A percentile compares a stretch with the other conserved stretches of the same genome.
Evolutionary conservation across 164 flowering plant genomes (phyloP).

Genomic region (Chimonanthus praecox): DNA sequence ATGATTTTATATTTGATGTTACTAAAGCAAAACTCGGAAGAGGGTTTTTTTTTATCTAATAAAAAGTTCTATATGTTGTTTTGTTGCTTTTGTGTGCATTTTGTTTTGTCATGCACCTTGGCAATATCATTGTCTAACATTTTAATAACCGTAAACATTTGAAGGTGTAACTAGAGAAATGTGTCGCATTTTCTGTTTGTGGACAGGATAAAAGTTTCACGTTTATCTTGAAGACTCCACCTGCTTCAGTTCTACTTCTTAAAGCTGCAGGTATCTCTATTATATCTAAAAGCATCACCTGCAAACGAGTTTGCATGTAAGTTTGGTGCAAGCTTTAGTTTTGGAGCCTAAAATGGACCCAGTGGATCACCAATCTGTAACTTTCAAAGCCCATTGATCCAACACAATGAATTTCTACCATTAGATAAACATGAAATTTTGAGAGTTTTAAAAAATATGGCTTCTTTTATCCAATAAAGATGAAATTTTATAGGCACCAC

Average conservation of each 20-base stretch:
- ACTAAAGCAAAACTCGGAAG: too few species aligned
- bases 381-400: too few species aligned
- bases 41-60: neutral
- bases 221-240: conserved; percentile 90
- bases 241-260: conserved; percentile 87
- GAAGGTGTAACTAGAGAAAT: conserved; percentile 1
- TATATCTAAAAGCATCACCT: too few species aligned
- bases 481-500: too few species aligned
- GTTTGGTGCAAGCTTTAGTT: too few species aligned
- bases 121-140: neutral
- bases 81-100: neutral
- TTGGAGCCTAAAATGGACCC: too few species aligned
- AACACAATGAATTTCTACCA: too few species aligned
- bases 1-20: neutral
- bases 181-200: neutral
- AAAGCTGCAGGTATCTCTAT: conserved; percentile 78
- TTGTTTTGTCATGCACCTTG: neutral
- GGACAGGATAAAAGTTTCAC: conserved; percentile 93
- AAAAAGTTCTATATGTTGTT: neutral
- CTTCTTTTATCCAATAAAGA: too few species aligned
- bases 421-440: too few species aligned
- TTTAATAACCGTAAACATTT: neutral
- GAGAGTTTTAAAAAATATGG: too few species aligned
- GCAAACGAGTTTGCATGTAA: too few species aligned
- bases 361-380: too few species aligned